Conservation (phyloP, 108 stramenopile genomes). For the Skeletonema costatum region DNA sequence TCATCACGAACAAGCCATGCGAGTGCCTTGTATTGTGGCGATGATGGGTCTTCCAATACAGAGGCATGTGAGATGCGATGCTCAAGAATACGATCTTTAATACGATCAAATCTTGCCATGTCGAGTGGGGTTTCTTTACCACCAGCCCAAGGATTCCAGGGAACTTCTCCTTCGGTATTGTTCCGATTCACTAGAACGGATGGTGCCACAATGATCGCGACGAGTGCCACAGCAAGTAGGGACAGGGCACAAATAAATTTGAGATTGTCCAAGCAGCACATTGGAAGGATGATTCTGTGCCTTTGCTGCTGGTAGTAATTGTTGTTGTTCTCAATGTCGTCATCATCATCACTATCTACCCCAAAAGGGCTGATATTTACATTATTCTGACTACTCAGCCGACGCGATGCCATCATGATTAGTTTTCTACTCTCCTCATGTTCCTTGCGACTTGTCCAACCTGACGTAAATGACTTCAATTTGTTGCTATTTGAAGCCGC, state of each 20-base stretch:
- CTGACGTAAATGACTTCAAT: neutral
- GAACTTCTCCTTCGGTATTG: neutral
- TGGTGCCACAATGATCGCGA: neutral
- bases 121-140: conserved; percentile 2
- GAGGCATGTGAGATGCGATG: conserved; percentile 41
- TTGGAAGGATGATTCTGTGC: neutral
- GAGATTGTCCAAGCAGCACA: neutral
- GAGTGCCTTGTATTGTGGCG: conserved; percentile 46
- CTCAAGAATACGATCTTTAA: conserved; percentile 49
- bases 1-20: conserved; percentile 40
- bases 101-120: conserved; percentile 22
- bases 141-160: neutral
- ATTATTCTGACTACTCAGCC: neutral
- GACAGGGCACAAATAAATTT: neutral
- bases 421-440: conserved; percentile 25
- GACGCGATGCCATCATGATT: conserved; percentile 14
- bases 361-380: neutral
- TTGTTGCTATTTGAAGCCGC: neutral
- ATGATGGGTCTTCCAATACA: conserved; percentile 16
- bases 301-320: neutral
- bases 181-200: neutral
- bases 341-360: neutral
- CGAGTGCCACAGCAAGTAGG: neutral
- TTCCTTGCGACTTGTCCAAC: neutral
- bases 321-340: conserved; percentile 6